Evolutionary conservation across 2,329 filamentous ascomycete species (phyloP).

Genomic region (Dactylellina cionopaga): DNA sequence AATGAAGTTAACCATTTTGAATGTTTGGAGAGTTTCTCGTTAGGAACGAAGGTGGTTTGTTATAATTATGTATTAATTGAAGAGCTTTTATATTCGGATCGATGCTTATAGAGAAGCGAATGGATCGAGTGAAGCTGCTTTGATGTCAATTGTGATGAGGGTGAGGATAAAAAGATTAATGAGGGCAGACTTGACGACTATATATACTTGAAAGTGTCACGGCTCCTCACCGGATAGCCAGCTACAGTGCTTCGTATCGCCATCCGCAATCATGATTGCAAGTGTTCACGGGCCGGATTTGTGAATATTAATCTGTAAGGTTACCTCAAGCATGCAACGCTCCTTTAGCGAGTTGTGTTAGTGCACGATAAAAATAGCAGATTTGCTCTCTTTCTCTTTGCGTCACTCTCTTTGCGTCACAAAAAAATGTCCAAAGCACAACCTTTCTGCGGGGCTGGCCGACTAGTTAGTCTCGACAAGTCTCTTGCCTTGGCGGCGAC

Average conservation of each 20-base stretch:
- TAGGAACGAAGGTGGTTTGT: constrained; percentile 10
- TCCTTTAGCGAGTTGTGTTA: constrained; percentile 8
- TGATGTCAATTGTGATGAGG: too few relatives aligned
- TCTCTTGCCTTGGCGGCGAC: too few relatives aligned
- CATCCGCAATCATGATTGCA: constrained; percentile 10
- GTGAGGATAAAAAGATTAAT: constrained; percentile 2
- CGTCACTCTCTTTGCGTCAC: too few relatives aligned
- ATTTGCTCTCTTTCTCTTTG: too few relatives aligned
- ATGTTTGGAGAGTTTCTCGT: constrained; percentile 21
- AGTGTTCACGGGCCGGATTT: too few relatives aligned
- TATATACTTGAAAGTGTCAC: constrained; percentile 32
- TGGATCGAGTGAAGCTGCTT: constrained; percentile 19
- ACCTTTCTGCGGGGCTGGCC: constrained; percentile 20
- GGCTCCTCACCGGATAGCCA: not conserved
- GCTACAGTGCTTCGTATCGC: constrained; percentile 17
- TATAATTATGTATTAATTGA: constrained; percentile 10
- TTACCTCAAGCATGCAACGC: constrained; percentile 36
- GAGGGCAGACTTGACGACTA: constrained; percentile 6
- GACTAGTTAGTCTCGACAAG: too few relatives aligned
- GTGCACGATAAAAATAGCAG: constrained; percentile 41
- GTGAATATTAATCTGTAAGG: constrained; percentile 43
- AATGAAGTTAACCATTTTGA: constrained; percentile 44
- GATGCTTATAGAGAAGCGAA: constrained; percentile 7
- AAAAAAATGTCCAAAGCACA: too few relatives aligned
- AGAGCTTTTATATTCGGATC: constrained; percentile 24